Evolutionary conservation across 2,329 filamentous ascomycete species (phyloP).

Genomic region (Trichoderma pleuroti): DNA sequence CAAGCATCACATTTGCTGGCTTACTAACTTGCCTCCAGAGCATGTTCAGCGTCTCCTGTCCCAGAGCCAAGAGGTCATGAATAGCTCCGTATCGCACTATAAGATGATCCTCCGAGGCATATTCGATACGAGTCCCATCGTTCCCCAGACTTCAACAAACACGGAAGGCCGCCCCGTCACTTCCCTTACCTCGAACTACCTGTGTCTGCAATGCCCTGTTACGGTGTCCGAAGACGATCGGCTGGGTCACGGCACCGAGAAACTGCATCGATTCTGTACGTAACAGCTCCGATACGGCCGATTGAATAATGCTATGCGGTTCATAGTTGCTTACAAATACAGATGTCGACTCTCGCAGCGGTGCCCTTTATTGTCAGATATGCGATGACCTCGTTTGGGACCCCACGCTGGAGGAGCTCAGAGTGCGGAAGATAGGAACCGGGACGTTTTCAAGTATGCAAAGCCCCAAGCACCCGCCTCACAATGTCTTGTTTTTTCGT

Average conservation of each 20-base stretch:
- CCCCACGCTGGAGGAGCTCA: slow-evolving; percentile 71
- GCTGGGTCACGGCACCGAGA: slow-evolving; percentile 63
- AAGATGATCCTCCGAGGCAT: slow-evolving; percentile 67
- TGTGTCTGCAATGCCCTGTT: slow-evolving; percentile 69
- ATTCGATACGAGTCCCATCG: slow-evolving; percentile 62
- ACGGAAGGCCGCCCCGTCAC: slow-evolving; percentile 55
- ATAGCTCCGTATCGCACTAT: slow-evolving; percentile 68
- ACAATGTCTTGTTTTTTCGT: neutral
- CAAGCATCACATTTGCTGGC: neutral
- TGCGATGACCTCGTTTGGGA: slow-evolving; percentile 83
- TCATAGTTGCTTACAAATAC: slow-evolving; percentile 27
- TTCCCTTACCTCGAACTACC: slow-evolving; percentile 63
- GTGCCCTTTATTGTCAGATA: slow-evolving; percentile 74
- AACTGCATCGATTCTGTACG: slow-evolving; percentile 71
- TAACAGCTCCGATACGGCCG: slow-evolving; percentile 12
- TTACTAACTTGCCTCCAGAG: slow-evolving; percentile 47
- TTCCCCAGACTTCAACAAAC: slow-evolving; percentile 62
- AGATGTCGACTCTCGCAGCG: slow-evolving; percentile 77
- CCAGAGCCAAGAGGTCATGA: slow-evolving; percentile 59
- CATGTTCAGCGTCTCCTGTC: slow-evolving; percentile 67
- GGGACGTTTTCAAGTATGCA: slow-evolving; percentile 60
- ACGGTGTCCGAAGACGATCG: slow-evolving; percentile 65
- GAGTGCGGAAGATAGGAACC: slow-evolving; percentile 65
- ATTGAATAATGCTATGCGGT: neutral
- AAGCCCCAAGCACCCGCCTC: neutral